Conservation (phyloP, 257 asterid genomes). For the Solanum sitiens region DNA sequence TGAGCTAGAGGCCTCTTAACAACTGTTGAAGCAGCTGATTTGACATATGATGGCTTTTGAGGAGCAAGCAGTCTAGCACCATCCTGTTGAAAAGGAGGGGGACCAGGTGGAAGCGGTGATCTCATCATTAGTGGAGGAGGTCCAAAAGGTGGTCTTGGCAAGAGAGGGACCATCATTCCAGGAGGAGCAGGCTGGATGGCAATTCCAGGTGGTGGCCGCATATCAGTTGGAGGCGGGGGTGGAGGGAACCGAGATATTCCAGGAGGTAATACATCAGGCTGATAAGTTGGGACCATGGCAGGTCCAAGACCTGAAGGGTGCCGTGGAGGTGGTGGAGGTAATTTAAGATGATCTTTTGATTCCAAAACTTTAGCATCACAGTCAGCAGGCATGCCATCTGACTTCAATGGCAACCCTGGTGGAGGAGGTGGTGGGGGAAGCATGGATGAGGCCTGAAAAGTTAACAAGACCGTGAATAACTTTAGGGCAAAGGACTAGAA, state of each 20-base stretch:
- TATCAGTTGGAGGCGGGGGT: constrained; percentile 73
- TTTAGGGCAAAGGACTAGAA: constrained; percentile 6
- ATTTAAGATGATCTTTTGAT: constrained; percentile 37
- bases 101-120: constrained; percentile 98
- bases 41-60: constrained; percentile 84
- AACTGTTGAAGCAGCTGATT: constrained; percentile 97
- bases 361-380: constrained; percentile 44
- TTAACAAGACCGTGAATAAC: not conserved
- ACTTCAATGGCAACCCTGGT: constrained; percentile 33
- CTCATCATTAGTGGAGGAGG: constrained; percentile 71
- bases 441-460: constrained; percentile 32
- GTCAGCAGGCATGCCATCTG: constrained; percentile 48
- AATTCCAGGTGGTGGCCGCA: constrained; percentile 65
- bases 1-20: constrained; percentile 99
- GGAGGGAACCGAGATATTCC: constrained; percentile 64
- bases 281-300: constrained; percentile 40
- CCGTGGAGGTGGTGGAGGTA: constrained; percentile 60
- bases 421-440: constrained; percentile 79
- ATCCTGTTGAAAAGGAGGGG: constrained; percentile 69
- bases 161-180: constrained; percentile 63
- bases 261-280: constrained; percentile 54
- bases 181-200: constrained; percentile 63
- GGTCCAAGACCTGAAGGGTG: constrained; percentile 55
- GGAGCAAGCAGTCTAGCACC: constrained; percentile 34
- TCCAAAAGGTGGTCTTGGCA: constrained; percentile 77